Base-by-base conservation (phyloP, 139 green algal species). In the Haematococcus lacustris region DNA sequence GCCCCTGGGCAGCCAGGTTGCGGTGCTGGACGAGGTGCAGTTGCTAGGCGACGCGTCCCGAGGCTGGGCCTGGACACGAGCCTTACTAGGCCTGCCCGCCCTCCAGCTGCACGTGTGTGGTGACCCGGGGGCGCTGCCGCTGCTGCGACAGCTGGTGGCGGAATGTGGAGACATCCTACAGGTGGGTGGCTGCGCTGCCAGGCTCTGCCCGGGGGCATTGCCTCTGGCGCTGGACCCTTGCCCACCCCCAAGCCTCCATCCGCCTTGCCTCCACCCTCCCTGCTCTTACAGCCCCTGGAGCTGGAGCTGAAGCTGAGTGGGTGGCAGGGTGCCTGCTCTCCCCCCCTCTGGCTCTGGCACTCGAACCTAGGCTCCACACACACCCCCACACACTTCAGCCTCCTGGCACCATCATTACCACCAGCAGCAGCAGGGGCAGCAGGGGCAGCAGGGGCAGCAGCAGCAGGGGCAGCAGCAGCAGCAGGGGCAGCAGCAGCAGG, bases 11-110 rank as follows among this genome's bases (percentile, higher is more conserved):
- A 17, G 53, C 23, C 69, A 78, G 65, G 78, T 79, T 0, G 78
- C 63, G 3, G 78, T 83, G 33, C 41, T 83, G 38, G 95, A 99
- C 69, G 95, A 99, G 75, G 94, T 98, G 38, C 93, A 97, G 86
- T 88, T 92, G 51, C 38, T 85, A 28, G 76, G 53, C 3, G 72
- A 80, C 41, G 63, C 35, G 34, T 39, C 77, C 13, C 79, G 95
- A 0, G 95, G 95, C 17, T 98, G 89, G 86, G 95, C 91, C 2
- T 99, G 93, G 92, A 99, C 94, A 1, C 79, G 93, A 0, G 94
- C 94, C 0, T 73, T 99, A 51, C 85, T 93, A 73, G 93, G 93
- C 0, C 33, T 97, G 51, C 80, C 88, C 3, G 91, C 93, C 30
- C 80, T 83, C 23, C 89, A 96, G 74, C 79, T 99, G 33, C 95